Base-by-base conservation (phyloP, 1,284 basidiomycete genomes). In the Leccinum angustisporum region DNA sequence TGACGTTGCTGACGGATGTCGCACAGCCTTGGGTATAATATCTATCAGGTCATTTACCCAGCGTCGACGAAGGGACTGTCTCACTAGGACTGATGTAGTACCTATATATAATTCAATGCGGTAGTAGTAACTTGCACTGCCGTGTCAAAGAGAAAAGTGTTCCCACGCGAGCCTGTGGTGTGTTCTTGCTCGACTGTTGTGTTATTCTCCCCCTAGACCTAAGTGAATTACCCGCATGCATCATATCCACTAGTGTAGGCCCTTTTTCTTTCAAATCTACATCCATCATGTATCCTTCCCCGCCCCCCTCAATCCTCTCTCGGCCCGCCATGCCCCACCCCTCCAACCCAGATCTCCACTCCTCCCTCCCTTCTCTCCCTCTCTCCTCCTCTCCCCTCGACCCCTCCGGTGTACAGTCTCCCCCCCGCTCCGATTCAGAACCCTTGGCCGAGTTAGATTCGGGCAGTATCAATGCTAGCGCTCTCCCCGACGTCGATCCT, bases 1-100 rank as follows among this genome's bases (percentile, higher is more conserved):
- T 11, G 43, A 38, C 40, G 14, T 54, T 33, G 40, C 67, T 67
- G 48, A 67, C 54, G 21, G 18, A 2, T 43, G 14, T 16, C 14
- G 16, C 27, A 27, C 73, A 92, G 91, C 71, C 76, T 94, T 68
- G 83, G 84, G 63, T 94, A 86, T 74, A 93, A 93, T 70, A 85
- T 93, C 58, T 89, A 91, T 70, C 77, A 85, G 61, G 79, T 90
- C 8, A 64, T 83, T 27, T 67, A 83, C 40, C 72, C 76, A 33
- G 7, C 57, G 46, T 25, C 61, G 48, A 54, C 21, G n/a, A 34
- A 48, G 2, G 68, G 16, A 43, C n/a, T 65, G n/a, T 63, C 58
- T 5, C 61, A 27, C 27, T 27, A 21, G 21, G 27, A 27, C 4
- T 27, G 27, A 27, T 27, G 27, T 27, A 27, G 27, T 43, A 43